Evolutionary conservation across 441 rosid genomes (phyloP), one percentile per base, ranked within the genome.

Genomic region (Brassica hybrid): DNA sequence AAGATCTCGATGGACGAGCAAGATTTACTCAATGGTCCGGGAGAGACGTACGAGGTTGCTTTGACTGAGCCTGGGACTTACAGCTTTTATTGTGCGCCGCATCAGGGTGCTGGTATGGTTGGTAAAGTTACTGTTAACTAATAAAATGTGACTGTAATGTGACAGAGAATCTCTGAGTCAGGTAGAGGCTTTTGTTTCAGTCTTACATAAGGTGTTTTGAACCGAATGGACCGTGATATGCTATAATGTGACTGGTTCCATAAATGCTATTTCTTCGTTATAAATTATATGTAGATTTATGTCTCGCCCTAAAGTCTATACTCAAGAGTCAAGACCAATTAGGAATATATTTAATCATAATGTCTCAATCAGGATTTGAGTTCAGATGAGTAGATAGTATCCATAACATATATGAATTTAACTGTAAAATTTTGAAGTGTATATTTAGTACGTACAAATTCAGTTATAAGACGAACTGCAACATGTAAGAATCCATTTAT

Each of bases 31-130:
- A 95, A 95, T 41, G 89, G 14, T 57, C 77, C 91, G 3, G 99
- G 97, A 27, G 99, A 95, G 85, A 77, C 75, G 11, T 94, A 62
- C 75, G 79, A 78, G 60, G 94, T 95, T 65, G 84, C 89, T 73
- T 83, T 95, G 88, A 86, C 84, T 13, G 94, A 85, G 82, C 90
- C 91, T 79, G 99, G 99, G 1, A 74, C 76, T 3, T 95, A 95
- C 86, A 38, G 65, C 50, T 91, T 95, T 89, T 95, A 91, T 85
- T 95, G 99, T 67, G 7, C 91, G 23, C 99, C 99, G 3, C 99
- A 95, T 85, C 97, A 90, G 85, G 99, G 98, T 60, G 99, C 97
- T 77, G 98, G 99, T 74, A 95, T 95, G 99, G 87, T 76, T 1
- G 99, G 99, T 56, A 89, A 90, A 83, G 91, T 93, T 5, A 93